phyloP scores from a whole-genome alignment of 768 basidiomycete species.

The Lanmaoa pseudosensibilis region DNA sequence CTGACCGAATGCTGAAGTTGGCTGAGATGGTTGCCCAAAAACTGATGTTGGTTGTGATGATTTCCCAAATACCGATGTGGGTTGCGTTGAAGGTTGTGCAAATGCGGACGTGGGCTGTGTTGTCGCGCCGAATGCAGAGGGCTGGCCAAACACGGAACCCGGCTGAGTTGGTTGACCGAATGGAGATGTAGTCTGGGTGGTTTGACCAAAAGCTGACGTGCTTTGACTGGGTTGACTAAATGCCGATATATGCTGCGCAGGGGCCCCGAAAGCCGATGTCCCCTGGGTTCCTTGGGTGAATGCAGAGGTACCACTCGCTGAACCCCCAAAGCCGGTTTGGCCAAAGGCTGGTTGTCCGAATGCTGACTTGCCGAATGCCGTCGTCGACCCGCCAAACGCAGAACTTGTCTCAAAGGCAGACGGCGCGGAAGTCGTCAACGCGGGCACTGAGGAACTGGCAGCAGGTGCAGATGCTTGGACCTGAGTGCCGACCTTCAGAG shows the following conservation, averaged over 20 bases:
- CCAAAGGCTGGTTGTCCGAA: conserved; percentile 45
- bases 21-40: conserved; percentile 37
- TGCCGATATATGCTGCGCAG: conserved; percentile 32
- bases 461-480: conserved; percentile 9
- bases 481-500: conserved; percentile 42
- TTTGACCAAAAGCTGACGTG: conserved; percentile 39
- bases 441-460: conserved; percentile 17
- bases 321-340: conserved; percentile 30
- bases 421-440: conserved; percentile 27
- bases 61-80: conserved; percentile 36
- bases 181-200: conserved; percentile 25
- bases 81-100: conserved; percentile 29
- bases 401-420: conserved; percentile 43
- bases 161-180: conserved; percentile 36
- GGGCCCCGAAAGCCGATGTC: conserved; percentile 37
- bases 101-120: conserved; percentile 31
- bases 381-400: conserved; percentile 34
- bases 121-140: conserved; percentile 35
- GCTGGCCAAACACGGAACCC: conserved; percentile 40
- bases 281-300: conserved; percentile 32
- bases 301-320: conserved; percentile 14
- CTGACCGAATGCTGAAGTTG: conserved; percentile 39
- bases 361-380: conserved; percentile 28
- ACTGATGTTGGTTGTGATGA: conserved; percentile 26
- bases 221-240: conserved; percentile 41